Conservation (phyloP, 306 rosid genomes). For the Comarum palustre region DNA sequence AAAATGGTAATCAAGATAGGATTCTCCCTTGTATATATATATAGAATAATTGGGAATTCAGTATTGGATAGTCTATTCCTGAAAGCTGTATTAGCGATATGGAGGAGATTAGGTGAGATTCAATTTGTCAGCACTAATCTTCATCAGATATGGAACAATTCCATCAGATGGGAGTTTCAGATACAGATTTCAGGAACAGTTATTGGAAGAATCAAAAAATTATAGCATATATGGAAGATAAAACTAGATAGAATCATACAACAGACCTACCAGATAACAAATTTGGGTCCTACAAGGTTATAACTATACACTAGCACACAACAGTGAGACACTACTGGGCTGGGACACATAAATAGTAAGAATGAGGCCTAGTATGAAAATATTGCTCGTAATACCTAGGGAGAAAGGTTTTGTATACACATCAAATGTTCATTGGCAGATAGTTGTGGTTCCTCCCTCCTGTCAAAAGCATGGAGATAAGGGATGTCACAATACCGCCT, state of each 20-base stretch:
- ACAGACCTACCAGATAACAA: neutral
- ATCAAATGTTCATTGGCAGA: conserved; percentile 36
- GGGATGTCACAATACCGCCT: conserved; percentile 35
- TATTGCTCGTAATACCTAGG: neutral
- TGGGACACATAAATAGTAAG: neutral
- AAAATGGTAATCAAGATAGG: neutral
- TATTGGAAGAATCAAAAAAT: neutral
- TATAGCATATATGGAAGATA: neutral
- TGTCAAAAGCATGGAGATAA: conserved; percentile 35
- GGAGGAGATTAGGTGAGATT: neutral
- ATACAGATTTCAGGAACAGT: conserved; percentile 1
- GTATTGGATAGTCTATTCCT: neutral
- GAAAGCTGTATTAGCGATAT: neutral
- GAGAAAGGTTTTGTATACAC: conserved; percentile 39
- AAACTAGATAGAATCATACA: neutral
- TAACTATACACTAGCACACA: conserved; percentile 11
- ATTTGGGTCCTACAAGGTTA: conserved; percentile 1
- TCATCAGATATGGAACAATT: neutral
- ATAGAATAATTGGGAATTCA: neutral
- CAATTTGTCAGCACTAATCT: neutral
- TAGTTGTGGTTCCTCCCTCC: conserved; percentile 47
- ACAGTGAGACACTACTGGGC: neutral
- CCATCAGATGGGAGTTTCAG: neutral
- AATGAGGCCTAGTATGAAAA: neutral
- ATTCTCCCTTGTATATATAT: neutral